phyloP scores from a whole-genome alignment of 345 rosid species.

The Gossypioides kirkii region DNA sequence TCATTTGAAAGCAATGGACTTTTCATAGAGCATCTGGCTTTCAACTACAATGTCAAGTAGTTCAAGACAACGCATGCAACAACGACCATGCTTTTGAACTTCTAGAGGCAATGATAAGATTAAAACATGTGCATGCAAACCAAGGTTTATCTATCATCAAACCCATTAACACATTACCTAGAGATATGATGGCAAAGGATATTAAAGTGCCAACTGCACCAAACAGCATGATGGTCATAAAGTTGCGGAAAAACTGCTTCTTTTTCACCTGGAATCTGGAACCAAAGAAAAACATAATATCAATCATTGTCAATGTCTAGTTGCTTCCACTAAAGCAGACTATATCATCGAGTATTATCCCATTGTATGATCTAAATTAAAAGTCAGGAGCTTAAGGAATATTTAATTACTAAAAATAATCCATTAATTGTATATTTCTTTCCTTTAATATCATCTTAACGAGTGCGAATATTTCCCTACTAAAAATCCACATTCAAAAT shows the following conservation, averaged over 20 bases:
- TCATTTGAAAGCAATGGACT: not conserved
- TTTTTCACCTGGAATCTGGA: slow-evolving; percentile 96
- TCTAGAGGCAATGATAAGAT: not conserved
- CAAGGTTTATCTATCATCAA: not conserved
- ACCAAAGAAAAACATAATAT: not conserved
- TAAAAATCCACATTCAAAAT: no score
- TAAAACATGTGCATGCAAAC: not conserved
- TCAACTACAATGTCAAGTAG: not conserved
- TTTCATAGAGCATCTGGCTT: slow-evolving; percentile 6
- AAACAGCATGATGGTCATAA: slow-evolving; percentile 87
- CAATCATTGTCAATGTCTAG: slow-evolving; percentile 1
- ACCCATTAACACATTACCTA: slow-evolving; percentile 40
- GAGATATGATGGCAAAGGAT: slow-evolving; percentile 71
- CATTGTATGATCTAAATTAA: not conserved
- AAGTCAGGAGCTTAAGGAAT: not conserved
- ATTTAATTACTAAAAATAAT: not conserved
- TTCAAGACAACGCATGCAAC: not conserved
- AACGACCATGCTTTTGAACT: not conserved
- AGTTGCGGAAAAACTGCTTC: slow-evolving; percentile 96
- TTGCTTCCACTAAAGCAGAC: not conserved
- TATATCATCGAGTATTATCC: not conserved
- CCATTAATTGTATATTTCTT: not conserved
- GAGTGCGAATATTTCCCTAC: not conserved
- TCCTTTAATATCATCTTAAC: not conserved
- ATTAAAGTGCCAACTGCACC: slow-evolving; percentile 94